Evolutionary conservation across 2,329 filamentous ascomycete genomes (phyloP).

Genomic region (Aspergillus novoparasiticus): DNA sequence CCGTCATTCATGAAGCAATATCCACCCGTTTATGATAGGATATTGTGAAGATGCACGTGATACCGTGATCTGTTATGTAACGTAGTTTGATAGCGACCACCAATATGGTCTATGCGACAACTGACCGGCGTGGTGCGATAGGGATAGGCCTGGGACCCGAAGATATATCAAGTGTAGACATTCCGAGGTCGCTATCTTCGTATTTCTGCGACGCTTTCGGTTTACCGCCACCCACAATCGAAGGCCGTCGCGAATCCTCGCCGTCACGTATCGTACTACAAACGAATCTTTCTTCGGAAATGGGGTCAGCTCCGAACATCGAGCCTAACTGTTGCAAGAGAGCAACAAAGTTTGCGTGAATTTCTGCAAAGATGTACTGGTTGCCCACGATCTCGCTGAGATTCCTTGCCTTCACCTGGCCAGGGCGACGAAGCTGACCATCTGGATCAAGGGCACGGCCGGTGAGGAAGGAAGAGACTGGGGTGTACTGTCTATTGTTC

Average conservation of each 20-base stretch:
- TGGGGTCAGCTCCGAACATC: constrained; percentile 48
- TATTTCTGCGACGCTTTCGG: constrained; percentile 24
- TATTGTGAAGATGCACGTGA: not conserved
- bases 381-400: constrained; percentile 62
- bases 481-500: constrained; percentile 50
- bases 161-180: constrained; percentile 37
- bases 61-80: not conserved
- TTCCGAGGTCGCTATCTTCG: constrained; percentile 34
- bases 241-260: constrained; percentile 29
- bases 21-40: not conserved
- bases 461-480: constrained; percentile 61
- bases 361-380: constrained; percentile 60
- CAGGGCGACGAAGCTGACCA: constrained; percentile 55
- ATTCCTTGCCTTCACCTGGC: constrained; percentile 57
- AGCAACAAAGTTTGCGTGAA: constrained; percentile 58
- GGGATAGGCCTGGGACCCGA: constrained; percentile 42
- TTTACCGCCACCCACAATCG: constrained; percentile 23
- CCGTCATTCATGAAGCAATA: constrained; percentile 4
- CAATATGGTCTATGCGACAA: constrained; percentile 35
- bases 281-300: constrained; percentile 46
- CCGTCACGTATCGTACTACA: constrained; percentile 42
- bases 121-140: constrained; percentile 37
- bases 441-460: constrained; percentile 59
- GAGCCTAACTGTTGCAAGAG: constrained; percentile 50
- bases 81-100: not conserved